Evolutionary conservation across 2,329 filamentous ascomycete species (phyloP), one percentile per base, ranked within the genome.

Genomic region (Aspergillus texensis): DNA sequence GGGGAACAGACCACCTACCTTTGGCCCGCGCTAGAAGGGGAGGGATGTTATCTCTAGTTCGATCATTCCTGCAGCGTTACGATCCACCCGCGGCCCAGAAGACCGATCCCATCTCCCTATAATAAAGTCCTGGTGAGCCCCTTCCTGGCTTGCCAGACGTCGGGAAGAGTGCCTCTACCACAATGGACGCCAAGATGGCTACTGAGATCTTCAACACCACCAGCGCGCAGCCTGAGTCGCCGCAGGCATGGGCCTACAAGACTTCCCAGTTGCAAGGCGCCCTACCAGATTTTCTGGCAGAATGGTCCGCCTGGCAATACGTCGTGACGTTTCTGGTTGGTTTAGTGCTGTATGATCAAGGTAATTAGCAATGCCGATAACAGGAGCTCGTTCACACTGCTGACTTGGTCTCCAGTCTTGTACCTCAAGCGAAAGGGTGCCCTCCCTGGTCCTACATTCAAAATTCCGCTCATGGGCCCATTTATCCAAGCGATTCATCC

Each of bases 401-500:
- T 68, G 61, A 68, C 26, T 3, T 10, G 3, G 12, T 45, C 34
- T 19, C 14, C 46, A 93, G 90, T 89, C 67, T 87, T 84, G 77
- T 93, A 93, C 75, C 81, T 91, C 66, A 79, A 82, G 71, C 86
- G 86, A 67, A 93, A 93, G 75, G 90, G 90, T 57, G 84, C 85
- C 24, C 92, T 93, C 69, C 88, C 83, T 46, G 90, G 90, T 26
- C 90, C 90, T 16, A 64, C 82, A n/a, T 89, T 85, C 81, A 93
- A 93, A 77, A 82, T 88, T 57, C 90, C 90, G 36, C 91, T 93
- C 71, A 91, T 96, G 74, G 93, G 93, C 6, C 93, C 93, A 9
- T 97, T 97, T 76, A 83, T 96, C 60, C 84, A 96, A 75, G 94
- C 92, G 28, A 82, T 97, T 67, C 87, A 96, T 77, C 93, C 93